Conservation (phyloP, 148 eudicot species). For the Heliosperma pusillum region DNA sequence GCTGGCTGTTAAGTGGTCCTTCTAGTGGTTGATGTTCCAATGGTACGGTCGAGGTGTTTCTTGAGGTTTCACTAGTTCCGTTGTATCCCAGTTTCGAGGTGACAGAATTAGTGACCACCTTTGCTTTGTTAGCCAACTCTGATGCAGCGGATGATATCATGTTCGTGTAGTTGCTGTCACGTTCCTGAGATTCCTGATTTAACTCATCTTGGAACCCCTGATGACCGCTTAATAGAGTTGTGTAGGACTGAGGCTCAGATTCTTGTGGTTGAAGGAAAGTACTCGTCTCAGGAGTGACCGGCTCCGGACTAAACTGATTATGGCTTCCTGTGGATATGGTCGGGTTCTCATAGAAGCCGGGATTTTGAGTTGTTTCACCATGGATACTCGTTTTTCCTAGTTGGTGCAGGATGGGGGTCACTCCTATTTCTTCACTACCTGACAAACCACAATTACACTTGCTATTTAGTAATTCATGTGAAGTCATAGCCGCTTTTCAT, state of each 20-base stretch:
- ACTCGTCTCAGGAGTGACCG: conserved; percentile 13
- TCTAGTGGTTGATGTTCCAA: neutral
- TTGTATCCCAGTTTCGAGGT: conserved; percentile 24
- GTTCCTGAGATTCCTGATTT: conserved; percentile 3
- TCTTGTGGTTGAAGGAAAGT: neutral
- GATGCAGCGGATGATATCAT: conserved; percentile 24
- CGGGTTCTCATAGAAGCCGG: neutral
- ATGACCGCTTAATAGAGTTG: too few species aligned
- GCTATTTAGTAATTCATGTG: too few species aligned
- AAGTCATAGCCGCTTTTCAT: too few species aligned
- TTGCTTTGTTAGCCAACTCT: conserved; percentile 24
- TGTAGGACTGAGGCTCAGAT: neutral
- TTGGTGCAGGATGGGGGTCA: conserved; percentile 35
- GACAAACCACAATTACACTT: neutral
- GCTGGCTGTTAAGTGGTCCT: neutral
- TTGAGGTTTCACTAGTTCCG: neutral
- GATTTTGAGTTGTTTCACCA: conserved; percentile 7
- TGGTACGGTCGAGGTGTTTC: neutral
- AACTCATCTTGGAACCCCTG: neutral
- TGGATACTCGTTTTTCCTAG: conserved; percentile 41
- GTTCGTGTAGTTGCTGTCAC: conserved; percentile 15
- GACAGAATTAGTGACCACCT: conserved; percentile 21
- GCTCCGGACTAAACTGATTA: conserved; percentile 45
- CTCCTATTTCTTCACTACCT: conserved; percentile 43
- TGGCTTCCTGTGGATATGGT: conserved; percentile 42